Percentiles rank a stretch among this genome's conserved stretches.
These are phyloP conservation scores for Helichrysum umbraculigerum DNA, from an alignment of 129 eudicot genomes.

Conservation along the genomic window DNA sequence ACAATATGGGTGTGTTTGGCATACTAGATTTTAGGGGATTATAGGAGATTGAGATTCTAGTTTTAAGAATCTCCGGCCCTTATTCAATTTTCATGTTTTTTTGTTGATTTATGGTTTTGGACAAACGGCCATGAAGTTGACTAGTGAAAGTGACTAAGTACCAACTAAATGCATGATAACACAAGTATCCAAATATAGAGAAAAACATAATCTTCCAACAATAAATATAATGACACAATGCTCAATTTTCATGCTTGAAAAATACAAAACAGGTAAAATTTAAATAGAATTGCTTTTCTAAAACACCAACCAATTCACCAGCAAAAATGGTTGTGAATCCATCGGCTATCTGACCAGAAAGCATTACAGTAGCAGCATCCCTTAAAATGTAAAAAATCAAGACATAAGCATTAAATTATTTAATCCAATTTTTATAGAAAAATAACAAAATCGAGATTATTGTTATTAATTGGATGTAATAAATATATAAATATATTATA, in stretches of 20 bases:
- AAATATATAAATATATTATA: too few relatives aligned
- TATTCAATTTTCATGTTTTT: not conserved
- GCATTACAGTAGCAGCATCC: constrained; percentile 86
- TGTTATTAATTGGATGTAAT: too few relatives aligned
- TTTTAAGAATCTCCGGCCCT: too few relatives aligned
- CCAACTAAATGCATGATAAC: not conserved
- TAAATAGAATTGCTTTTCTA: not conserved
- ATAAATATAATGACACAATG: not conserved
- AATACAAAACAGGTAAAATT: not conserved
- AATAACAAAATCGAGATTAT: not conserved
- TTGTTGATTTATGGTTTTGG: not conserved
- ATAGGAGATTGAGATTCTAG: too few relatives aligned
- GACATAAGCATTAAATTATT: too few relatives aligned
- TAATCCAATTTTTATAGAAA: not conserved
- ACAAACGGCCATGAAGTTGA: not conserved
- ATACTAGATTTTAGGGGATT: too few relatives aligned
- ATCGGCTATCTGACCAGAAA: constrained; percentile 95
- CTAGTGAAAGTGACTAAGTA: not conserved
- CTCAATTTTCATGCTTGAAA: not conserved
- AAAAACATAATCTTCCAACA: not conserved
- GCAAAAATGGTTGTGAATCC: constrained; percentile 76
- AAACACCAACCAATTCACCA: constrained; percentile 94
- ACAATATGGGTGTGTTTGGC: too few relatives aligned
- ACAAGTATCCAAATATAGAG: not conserved
- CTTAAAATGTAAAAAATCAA: constrained; percentile 31